Evolutionary conservation across 345 rosid species (phyloP).

Genomic region (Rubroshorea leprosula): DNA sequence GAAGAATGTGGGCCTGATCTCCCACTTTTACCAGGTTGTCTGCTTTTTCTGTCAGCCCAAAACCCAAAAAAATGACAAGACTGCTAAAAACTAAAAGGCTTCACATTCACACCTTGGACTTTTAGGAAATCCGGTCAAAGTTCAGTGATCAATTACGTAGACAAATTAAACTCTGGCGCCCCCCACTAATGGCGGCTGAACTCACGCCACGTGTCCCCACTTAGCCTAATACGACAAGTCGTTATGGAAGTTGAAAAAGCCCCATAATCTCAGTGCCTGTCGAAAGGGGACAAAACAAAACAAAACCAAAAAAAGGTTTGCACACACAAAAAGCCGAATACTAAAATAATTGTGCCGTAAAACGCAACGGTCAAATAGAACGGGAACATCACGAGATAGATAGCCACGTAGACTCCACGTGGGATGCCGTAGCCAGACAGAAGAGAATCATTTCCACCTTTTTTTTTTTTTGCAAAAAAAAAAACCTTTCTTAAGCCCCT

Average conservation of each 20-base stretch:
- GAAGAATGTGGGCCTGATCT: not conserved
- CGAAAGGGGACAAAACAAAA: not conserved
- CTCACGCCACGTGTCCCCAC: not conserved
- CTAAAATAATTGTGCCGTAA: not conserved
- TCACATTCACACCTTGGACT: not conserved
- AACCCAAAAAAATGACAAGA: not conserved
- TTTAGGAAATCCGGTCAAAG: not conserved
- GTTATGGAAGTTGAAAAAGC: slow-evolving; percentile 10
- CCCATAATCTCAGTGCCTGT: no score
- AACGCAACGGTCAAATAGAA: slow-evolving; percentile 47
- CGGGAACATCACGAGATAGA: slow-evolving; percentile 31
- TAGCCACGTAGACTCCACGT: slow-evolving; percentile 50
- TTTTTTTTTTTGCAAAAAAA: no score
- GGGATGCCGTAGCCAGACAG: slow-evolving; percentile 19
- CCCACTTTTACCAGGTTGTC: not conserved
- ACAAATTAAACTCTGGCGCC: not conserved
- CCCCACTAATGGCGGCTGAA: not conserved
- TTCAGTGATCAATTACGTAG: not conserved
- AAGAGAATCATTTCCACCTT: slow-evolving; percentile 8
- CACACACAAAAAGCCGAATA: not conserved
- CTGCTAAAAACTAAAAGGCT: not conserved
- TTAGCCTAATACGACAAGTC: not conserved
- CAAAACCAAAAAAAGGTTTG: not conserved
- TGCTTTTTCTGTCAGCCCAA: not conserved
- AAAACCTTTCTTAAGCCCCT: no score